Evolutionary conservation across 345 rosid genomes (phyloP).

Genomic region (Carallia brachiata): DNA sequence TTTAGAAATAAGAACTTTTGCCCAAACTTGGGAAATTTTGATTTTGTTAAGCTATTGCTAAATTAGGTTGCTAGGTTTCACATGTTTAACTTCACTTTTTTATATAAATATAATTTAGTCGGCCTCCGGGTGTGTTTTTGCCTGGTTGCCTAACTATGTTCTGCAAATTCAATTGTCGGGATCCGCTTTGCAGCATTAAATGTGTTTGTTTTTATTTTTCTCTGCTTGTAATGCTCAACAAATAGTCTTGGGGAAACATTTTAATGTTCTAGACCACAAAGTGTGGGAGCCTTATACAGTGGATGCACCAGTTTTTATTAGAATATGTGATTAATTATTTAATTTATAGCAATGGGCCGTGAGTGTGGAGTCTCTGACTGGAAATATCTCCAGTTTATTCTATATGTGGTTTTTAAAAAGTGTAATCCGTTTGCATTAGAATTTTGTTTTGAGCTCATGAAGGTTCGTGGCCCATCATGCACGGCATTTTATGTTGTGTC

Average conservation of each 20-base stretch:
- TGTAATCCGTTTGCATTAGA: too few species aligned
- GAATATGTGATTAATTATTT: not conserved
- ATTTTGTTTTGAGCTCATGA: too few species aligned
- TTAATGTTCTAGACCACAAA: not conserved
- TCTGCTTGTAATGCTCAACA: slow-evolving; percentile 37
- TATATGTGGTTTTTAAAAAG: not conserved
- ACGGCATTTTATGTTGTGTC: too few species aligned
- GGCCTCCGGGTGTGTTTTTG: slow-evolving; percentile 18
- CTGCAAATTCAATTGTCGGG: slow-evolving; percentile 28
- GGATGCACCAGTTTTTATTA: not conserved
- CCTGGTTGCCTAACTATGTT: slow-evolving; percentile 23
- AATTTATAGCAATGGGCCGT: not conserved
- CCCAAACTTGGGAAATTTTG: too few species aligned
- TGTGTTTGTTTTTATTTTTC: slow-evolving; percentile 1
- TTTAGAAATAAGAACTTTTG: too few species aligned
- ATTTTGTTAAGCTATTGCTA: too few species aligned
- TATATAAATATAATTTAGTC: slow-evolving; percentile 26
- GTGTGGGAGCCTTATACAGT: not conserved
- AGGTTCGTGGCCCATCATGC: too few species aligned
- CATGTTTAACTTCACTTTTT: too few species aligned
- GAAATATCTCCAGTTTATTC: not conserved
- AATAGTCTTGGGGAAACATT: not conserved
- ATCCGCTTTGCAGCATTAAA: slow-evolving; percentile 39
- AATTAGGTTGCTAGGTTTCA: too few species aligned
- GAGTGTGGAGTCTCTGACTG: not conserved